Evolutionary conservation across 2,329 filamentous ascomycete species (phyloP), one percentile per base, ranked within the genome.

Genomic region (Phoma sp.): DNA sequence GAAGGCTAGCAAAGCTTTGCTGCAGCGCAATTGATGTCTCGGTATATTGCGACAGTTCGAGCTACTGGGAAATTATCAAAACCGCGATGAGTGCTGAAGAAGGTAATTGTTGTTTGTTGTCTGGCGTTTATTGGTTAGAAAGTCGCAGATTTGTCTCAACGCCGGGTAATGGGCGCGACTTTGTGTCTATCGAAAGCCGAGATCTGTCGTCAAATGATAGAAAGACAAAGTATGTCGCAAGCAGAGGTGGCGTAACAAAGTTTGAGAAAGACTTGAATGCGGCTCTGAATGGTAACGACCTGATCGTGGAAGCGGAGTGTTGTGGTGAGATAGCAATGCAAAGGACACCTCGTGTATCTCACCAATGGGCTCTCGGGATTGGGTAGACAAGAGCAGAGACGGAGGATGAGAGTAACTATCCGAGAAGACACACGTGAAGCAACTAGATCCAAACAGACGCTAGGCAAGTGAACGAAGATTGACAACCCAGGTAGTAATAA

Each of bases 391-490:
- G 36, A 22, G 36, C 13, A 38, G 21, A 38, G 17, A 38, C 6
- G 9, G 4, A 22, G 19, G 19, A 38, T 22, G 17, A 5, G 9
- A 13, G 21, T 21, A 21, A 10, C 9, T 15, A 12, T 12, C 2
- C 9, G 36, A 38, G 13, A 10, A 40, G 22, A 17, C 0, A n/a
- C 6, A 40, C 21, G 5, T 24, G 22, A 39, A 15, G 9, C 24
- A 24, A 40, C 29, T 12, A 25, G 10, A 33, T n/a, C n/a, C 33
- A 19, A 15, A 37, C 12, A 43, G 19, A 10, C 17, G 10, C 4
- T 9, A 24, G 17, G 31, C 39, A 43, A 21, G 35, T 49, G 55
- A 61, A 55, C 32, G 45, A 40, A 27, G 15, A 17, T 12, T 15
- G 8, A 13, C 12, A 38, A n/a, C 12, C 5, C 8, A 7, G 17